Evolutionary conservation across 495 filamentous ascomycete genomes (phyloP).

Genomic region (Oidiodendron maius): DNA sequence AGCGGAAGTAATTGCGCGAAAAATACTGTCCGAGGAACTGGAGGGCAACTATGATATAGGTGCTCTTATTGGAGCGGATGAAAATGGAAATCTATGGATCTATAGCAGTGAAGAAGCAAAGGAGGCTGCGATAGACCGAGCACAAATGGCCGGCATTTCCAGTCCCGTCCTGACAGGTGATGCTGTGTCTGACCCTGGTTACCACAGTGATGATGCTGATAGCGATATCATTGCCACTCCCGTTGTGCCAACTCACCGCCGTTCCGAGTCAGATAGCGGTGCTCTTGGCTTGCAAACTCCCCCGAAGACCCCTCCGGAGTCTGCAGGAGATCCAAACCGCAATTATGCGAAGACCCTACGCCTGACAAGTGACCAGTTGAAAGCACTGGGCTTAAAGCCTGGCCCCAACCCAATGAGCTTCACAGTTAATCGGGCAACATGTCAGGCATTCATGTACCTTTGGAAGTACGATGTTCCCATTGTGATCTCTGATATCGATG

Average conservation of each 20-base stretch:
- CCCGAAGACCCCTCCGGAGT: conserved; percentile 64
- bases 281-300: conserved; percentile 65
- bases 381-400: conserved; percentile 72
- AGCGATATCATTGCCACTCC: conserved; percentile 30
- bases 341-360: conserved; percentile 97
- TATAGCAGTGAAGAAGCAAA: conserved; percentile 98
- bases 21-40: conserved; percentile 89
- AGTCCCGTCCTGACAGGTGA: conserved; percentile 51
- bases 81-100: conserved; percentile 95
- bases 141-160: conserved; percentile 19
- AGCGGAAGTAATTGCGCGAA: conserved; percentile 89
- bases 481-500: conserved; percentile 98
- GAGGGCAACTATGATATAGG: conserved; percentile 96
- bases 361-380: conserved; percentile 94
- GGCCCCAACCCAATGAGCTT: conserved; percentile 92
- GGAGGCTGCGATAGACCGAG: conserved; percentile 53
- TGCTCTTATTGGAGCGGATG: conserved; percentile 88
- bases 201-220: conserved; percentile 84
- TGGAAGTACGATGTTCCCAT: conserved; percentile 88
- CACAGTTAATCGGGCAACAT: conserved; percentile 90
- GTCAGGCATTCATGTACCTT: conserved; percentile 84
- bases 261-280: conserved; percentile 63
- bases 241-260: conserved; percentile 38
- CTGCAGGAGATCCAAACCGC: conserved; percentile 59
- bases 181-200: conserved; percentile 85